Evolutionary conservation across 2,329 filamentous ascomycete species (phyloP), one percentile per base, ranked within the genome.

Genomic region (Aspergillus tanneri): DNA sequence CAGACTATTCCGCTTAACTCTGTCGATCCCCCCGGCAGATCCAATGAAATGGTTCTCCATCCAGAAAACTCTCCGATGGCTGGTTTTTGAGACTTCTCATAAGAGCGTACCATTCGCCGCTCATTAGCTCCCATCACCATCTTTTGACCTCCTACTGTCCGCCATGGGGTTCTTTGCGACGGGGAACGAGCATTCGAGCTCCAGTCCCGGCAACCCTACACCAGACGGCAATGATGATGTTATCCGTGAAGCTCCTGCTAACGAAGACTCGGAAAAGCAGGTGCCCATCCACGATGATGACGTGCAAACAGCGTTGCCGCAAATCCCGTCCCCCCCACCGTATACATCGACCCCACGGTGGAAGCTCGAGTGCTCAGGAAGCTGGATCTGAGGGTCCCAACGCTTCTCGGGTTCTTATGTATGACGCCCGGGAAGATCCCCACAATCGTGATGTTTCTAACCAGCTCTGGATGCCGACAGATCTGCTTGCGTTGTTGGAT

Each of bases 401-500:
- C 63, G 0, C 54, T 72, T 21, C 53, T 71, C 42, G 68, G 57
- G 2, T 71, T 69, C 43, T 60, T 73, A 47, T 73, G 71, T 73
- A 66, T 50, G 66, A n/a, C n/a, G n/a, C n/a, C n/a, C n/a, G n/a
- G n/a, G n/a, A n/a, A n/a, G n/a, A n/a, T n/a, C n/a, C n/a, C n/a
- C n/a, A n/a, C n/a, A n/a, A n/a, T n/a, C n/a, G n/a, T n/a, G n/a
- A n/a, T n/a, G n/a, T n/a, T n/a, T n/a, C n/a, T 34, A 8, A 40
- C 37, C 54, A 37, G 50, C 25, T 25, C 9, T 40, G 19, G 38
- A 28, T 30, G 23, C 11, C 14, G 28, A 25, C 44, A 77, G 74
- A 76, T 59, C 60, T 77, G 4, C 63, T 78, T 11, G 65, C 73
- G 5, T 75, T 76, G 47, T 63, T 79, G 12, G 77, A 79, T 55